Evolutionary conservation across 805 yeast species (phyloP).

Genomic region (Candida namnaoensis): DNA sequence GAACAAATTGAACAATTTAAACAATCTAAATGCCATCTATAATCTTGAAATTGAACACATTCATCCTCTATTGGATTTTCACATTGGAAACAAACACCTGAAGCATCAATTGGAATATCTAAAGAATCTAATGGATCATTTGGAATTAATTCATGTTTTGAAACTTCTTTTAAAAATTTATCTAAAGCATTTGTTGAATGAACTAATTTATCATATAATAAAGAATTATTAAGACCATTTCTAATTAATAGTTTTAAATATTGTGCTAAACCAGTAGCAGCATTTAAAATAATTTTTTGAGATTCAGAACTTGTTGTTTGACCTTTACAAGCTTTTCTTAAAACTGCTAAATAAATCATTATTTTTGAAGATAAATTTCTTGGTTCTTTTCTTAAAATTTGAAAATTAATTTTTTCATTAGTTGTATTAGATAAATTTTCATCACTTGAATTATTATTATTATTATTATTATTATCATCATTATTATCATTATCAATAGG

Average conservation of each 20-base stretch:
- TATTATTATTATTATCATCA: not conserved
- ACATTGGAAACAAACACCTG: constrained; percentile 73
- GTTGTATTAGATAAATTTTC: not conserved
- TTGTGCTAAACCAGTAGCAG: constrained; percentile 89
- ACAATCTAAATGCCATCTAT: constrained; percentile 81
- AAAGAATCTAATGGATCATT: constrained; percentile 26
- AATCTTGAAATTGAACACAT: constrained; percentile 54
- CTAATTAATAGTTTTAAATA: constrained; percentile 80
- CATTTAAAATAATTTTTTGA: constrained; percentile 56
- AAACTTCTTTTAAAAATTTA: constrained; percentile 46
- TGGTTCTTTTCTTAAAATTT: constrained; percentile 34
- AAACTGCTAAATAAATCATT: constrained; percentile 78
- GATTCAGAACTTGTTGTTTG: constrained; percentile 30
- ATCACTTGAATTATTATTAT: constrained; percentile 2
- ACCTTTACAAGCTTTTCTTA: constrained; percentile 49
- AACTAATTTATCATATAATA: constrained; percentile 52
- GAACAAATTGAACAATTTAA: constrained; percentile 57
- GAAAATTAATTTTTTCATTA: constrained; percentile 3
- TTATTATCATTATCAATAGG: no score
- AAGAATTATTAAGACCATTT: constrained; percentile 68
- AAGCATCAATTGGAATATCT: constrained; percentile 46
- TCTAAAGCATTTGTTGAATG: constrained; percentile 57
- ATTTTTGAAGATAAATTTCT: constrained; percentile 82
- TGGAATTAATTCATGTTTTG: constrained; percentile 33
- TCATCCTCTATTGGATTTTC: constrained; percentile 72